Evolutionary conservation across 805 yeast species (phyloP), one percentile per base, ranked within the genome.

Genomic region (Teunomyces stri): DNA sequence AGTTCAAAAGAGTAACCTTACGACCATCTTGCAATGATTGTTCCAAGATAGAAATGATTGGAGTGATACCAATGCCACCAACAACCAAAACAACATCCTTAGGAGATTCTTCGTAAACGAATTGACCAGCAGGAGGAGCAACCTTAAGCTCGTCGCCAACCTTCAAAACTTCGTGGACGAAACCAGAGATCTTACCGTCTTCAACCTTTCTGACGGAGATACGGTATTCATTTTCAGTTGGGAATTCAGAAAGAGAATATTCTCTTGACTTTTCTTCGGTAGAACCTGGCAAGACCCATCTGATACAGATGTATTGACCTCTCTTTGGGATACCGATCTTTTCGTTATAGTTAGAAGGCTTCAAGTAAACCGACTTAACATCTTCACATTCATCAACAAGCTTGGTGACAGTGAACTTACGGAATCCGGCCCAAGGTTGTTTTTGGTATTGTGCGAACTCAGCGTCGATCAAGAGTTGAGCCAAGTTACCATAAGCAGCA

Each of bases 31-130:
- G 49, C 42, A 66, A 58, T 6, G 70, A 76, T 6, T 56, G 43
- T 56, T 79, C 79, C 15, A 74, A 58, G 58, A 82, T 75, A 5
- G 87, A 70, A 29, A 84, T 55, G 28, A 81, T 47, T 29, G 90
- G 89, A 5, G 89, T 85, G 43, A 81, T 78, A 51, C 89, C 89
- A 47, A 82, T 80, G 45, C 89, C 90, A 41, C 83, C 86, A 16
- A 80, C 72, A 46, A 82, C 64, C 25, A 82, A 60, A 1, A 75
- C 53, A 18, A 65, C 69, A 33, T 56, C 59, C 12, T 53, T 56
- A 4, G 48, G 44, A 21, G 56, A 30, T 12, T 63, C 52, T 27
- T 69, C 66, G 48, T 68, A 70, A 3, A 64, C 58, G 49, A 83
- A 72, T 42, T 74, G 73, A 31, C 89, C 90, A 20, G 73, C 69